These are phyloP conservation scores for Calonectria hawksworthii DNA, from an alignment of 2,329 filamentous ascomycete genomes.

Conservation along the genomic window DNA sequence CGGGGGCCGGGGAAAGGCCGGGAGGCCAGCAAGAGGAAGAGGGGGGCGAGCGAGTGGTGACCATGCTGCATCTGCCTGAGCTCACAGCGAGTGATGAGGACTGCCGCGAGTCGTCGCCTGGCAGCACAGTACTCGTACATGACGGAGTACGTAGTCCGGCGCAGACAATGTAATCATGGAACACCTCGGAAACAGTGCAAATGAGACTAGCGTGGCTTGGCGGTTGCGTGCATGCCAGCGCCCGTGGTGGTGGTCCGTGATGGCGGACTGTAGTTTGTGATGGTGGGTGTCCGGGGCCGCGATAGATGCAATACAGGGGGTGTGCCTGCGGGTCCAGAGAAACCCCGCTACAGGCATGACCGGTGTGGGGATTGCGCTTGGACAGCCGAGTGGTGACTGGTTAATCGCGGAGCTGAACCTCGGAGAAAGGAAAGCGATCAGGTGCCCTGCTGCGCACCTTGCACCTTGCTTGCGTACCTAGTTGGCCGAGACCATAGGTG, in stretches of 20 bases:
- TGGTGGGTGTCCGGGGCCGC: constrained; percentile 7
- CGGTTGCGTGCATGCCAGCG: constrained; percentile 35
- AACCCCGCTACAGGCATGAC: constrained; percentile 32
- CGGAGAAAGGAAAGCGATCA: constrained; percentile 32
- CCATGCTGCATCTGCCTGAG: not conserved
- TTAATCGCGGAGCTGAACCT: constrained; percentile 27
- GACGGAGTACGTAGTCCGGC: constrained; percentile 11
- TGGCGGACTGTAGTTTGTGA: constrained; percentile 23
- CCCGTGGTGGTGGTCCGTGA: constrained; percentile 27
- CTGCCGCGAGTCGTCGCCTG: constrained; percentile 7
- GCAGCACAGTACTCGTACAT: constrained; percentile 1
- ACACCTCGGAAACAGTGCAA: constrained; percentile 30
- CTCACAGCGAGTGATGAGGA: constrained; percentile 20
- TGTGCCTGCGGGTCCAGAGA: constrained; percentile 1
- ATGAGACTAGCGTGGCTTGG: constrained; percentile 26
- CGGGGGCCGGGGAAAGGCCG: constrained; percentile 14
- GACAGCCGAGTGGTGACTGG: constrained; percentile 23
- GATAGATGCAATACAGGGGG: constrained; percentile 24
- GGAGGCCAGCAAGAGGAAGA: constrained; percentile 3
- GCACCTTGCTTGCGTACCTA: constrained; percentile 5
- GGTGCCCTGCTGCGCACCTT: constrained; percentile 20
- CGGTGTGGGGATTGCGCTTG: constrained; percentile 38
- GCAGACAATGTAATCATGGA: constrained; percentile 24
- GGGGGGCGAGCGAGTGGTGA: constrained; percentile 16
- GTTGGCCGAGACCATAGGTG: not conserved